Base-by-base conservation (phyloP, 176 grass and related monocot species). In the Zizania latifolia region DNA sequence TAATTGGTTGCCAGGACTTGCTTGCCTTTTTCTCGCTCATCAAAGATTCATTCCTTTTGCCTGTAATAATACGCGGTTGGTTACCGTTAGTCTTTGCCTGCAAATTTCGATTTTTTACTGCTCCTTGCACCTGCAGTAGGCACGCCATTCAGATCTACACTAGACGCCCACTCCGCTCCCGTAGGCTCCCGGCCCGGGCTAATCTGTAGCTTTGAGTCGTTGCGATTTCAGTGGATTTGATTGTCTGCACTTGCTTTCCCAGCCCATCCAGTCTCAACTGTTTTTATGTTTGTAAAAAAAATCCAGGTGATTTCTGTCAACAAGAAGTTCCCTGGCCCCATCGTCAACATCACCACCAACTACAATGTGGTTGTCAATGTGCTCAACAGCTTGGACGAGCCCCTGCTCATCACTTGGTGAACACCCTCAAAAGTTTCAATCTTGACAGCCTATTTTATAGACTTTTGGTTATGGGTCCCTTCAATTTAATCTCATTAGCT, bases 341-440 rank as follows among this genome's bases (percentile, higher is more conserved):
- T 92, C 41, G 45, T 92, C 73, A 96, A 96, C 68, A 1, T 92
- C 32, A 96, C 89, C 7, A 96, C 92, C 77, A 96, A 92, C 83
- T 92, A 87, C 76, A 89, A 87, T 74, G 89, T 92, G 60, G 81
- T 77, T 27, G 92, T 92, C 40, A 96, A 89, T 71, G 92, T 96
- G 7, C 86, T 89, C 50, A 96, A 96, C 83, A 98, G 86, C 84
- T 89, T 98, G 84, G 94, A 98, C 45, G 94, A 98, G 27, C 86
- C 91, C 19, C 74, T 98, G 3, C 89, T 98, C 31, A 50, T 98
- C 73, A 94, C 89, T 30, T 98, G 94, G 94, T 91, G 6, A 61
- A 4, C 28, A 4, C 76, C 38, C 34, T 54, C 10, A 64, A 9
- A 57, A 34, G 7, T 62, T 54, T 36, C 33, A 29, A 12, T 36